Percentiles rank a stretch among this genome's conserved stretches.
These are phyloP conservation scores for Quillaja saponaria DNA, from an alignment of 306 rosid genomes.

Conservation along the genomic window DNA sequence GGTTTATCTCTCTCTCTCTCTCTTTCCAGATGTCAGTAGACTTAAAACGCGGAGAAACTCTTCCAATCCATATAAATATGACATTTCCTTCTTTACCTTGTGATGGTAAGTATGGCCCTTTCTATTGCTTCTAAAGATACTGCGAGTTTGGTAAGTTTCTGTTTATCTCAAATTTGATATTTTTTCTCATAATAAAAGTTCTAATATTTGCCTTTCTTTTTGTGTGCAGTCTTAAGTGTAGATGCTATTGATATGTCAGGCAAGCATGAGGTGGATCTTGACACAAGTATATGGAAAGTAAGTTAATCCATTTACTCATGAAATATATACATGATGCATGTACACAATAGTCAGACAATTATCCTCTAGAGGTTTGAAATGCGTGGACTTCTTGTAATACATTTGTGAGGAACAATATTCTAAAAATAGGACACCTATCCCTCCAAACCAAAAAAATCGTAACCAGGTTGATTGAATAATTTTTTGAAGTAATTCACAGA, in stretches of 20 bases:
- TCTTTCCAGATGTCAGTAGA: slow-evolving; percentile 89
- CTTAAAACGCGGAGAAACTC: slow-evolving; percentile 92
- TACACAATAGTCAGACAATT: neutral
- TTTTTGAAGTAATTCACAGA: no score
- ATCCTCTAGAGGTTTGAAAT: neutral
- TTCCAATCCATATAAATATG: slow-evolving; percentile 92
- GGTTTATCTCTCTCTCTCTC: slow-evolving; percentile 5
- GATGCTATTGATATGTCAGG: slow-evolving; percentile 99
- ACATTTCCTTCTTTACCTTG: slow-evolving; percentile 95
- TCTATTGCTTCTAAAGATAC: slow-evolving; percentile 21
- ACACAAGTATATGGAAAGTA: slow-evolving; percentile 96
- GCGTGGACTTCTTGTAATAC: neutral
- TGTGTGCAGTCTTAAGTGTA: slow-evolving; percentile 76
- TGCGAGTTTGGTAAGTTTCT: slow-evolving; percentile 4
- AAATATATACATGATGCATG: neutral
- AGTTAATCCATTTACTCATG: slow-evolving; percentile 21
- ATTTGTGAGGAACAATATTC: neutral
- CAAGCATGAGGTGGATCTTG: slow-evolving; percentile 98
- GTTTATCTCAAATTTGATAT: neutral
- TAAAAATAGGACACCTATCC: no score
- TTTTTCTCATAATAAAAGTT: slow-evolving; percentile 10
- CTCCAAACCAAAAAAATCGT: no score
- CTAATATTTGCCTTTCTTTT: slow-evolving; percentile 25
- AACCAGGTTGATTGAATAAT: no score
- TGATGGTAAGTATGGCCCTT: slow-evolving; percentile 63